These are phyloP conservation scores for Aspergillus alliaceus DNA, from an alignment of 2,329 filamentous ascomycete species.

Conservation along the genomic window DNA sequence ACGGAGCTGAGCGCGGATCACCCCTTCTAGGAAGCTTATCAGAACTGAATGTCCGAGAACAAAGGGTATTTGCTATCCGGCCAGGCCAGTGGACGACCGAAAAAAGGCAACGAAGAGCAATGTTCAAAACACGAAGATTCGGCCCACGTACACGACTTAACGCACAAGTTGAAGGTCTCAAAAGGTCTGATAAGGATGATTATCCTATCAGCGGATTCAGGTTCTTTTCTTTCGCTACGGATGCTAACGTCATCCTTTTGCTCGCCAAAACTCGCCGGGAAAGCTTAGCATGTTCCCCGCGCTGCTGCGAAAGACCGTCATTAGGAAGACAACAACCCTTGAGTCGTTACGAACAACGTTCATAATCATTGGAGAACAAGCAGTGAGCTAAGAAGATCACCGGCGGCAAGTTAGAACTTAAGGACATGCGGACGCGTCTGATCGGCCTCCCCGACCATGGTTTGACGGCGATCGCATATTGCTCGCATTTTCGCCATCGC, in stretches of 20 bases:
- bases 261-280: constrained; percentile 60
- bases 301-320: constrained; percentile 48
- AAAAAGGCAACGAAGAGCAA: constrained; percentile 67
- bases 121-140: constrained; percentile 66
- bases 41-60: constrained; percentile 22
- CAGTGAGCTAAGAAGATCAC: constrained; percentile 68
- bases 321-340: constrained; percentile 3
- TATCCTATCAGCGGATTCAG: constrained; percentile 65
- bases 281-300: constrained; percentile 64
- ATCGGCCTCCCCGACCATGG: constrained; percentile 67
- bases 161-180: constrained; percentile 4
- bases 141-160: constrained; percentile 44
- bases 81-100: constrained; percentile 82
- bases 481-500: constrained; percentile 35
- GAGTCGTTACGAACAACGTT: constrained; percentile 62
- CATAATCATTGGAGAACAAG: constrained; percentile 70
- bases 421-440: constrained; percentile 63
- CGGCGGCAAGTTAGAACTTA: constrained; percentile 71
- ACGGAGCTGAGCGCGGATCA: constrained; percentile 2
- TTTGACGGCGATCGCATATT: constrained; percentile 66
- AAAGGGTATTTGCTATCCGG: constrained; percentile 64
- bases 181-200: constrained; percentile 22
- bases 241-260: constrained; percentile 63
- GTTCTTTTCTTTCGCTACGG: constrained; percentile 69
- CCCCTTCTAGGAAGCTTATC: constrained; percentile 10